These are phyloP conservation scores for Pseudocohnilembus persalinus DNA, from an alignment of 169 alveolate species.

Conservation along the genomic window DNA sequence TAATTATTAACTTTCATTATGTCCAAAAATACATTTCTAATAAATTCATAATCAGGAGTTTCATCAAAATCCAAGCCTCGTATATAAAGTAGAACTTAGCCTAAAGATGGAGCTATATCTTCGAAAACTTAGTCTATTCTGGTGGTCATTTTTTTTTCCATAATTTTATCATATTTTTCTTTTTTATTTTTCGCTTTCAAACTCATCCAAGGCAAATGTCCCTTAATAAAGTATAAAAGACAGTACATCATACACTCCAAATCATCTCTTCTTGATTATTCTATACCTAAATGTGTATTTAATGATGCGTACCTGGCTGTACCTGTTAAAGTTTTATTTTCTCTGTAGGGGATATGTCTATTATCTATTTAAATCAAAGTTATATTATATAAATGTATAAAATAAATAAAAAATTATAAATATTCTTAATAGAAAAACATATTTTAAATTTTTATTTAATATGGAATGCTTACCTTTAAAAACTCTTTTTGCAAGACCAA, in stretches of 20 bases:
- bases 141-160: conserved; percentile 68
- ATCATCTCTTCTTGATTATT: conserved; percentile 79
- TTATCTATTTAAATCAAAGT: conserved; percentile 12
- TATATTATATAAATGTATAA: too few species aligned
- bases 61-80: conserved; percentile 60
- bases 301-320: conserved; percentile 78
- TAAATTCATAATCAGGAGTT: conserved; percentile 59
- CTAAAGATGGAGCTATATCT: conserved; percentile 62
- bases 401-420: too few species aligned
- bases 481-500: conserved; percentile 70
- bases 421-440: too few species aligned
- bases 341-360: conserved; percentile 68
- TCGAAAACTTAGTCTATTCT: conserved; percentile 57
- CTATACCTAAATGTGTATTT: conserved; percentile 75
- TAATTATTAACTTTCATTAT: conserved; percentile 6
- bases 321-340: conserved; percentile 71
- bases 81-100: conserved; percentile 41
- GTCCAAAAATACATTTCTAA: conserved; percentile 47
- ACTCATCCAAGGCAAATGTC: conserved; percentile 77
- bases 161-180: conserved; percentile 66
- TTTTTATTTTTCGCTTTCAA: conserved; percentile 62
- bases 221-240: conserved; percentile 64
- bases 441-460: conserved; percentile 49
- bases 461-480: background rate
- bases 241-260: conserved; percentile 77